Evolutionary conservation across 306 rosid genomes (phyloP).

Genomic region (Fragaria ananassa): DNA sequence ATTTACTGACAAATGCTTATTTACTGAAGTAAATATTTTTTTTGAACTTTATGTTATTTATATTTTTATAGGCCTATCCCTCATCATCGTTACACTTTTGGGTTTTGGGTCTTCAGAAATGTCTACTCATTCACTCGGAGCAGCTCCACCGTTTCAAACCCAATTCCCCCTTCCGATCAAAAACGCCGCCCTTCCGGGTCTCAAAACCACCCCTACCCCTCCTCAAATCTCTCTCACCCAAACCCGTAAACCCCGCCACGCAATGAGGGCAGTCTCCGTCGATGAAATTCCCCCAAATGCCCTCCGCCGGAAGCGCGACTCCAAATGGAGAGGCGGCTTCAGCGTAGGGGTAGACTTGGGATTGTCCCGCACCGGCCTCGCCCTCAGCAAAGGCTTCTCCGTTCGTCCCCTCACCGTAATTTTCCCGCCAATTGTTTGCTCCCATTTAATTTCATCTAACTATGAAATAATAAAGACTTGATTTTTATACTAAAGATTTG

Average conservation of each 20-base stretch:
- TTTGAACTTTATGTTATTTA: too few species aligned
- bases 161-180: neutral
- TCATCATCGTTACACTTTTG: too few species aligned
- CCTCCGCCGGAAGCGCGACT: slow-evolving; percentile 53
- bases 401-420: slow-evolving; percentile 72
- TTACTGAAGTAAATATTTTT: too few species aligned
- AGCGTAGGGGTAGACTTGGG: slow-evolving; percentile 89
- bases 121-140: neutral
- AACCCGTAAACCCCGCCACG: neutral
- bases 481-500: neutral
- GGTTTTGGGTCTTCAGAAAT: neutral
- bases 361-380: slow-evolving; percentile 75
- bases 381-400: slow-evolving; percentile 81
- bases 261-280: slow-evolving; percentile 23
- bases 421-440: neutral
- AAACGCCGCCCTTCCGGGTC: neutral
- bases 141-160: slow-evolving; percentile 13
- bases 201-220: slow-evolving; percentile 8
- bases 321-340: slow-evolving; percentile 84
- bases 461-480: neutral
- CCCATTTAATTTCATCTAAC: neutral
- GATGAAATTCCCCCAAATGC: slow-evolving; percentile 78
- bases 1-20: too few species aligned
- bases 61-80: too few species aligned
- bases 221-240: slow-evolving; percentile 5